Conservation (phyloP, 305 asterid genomes). For the Fraxinus albicans region DNA sequence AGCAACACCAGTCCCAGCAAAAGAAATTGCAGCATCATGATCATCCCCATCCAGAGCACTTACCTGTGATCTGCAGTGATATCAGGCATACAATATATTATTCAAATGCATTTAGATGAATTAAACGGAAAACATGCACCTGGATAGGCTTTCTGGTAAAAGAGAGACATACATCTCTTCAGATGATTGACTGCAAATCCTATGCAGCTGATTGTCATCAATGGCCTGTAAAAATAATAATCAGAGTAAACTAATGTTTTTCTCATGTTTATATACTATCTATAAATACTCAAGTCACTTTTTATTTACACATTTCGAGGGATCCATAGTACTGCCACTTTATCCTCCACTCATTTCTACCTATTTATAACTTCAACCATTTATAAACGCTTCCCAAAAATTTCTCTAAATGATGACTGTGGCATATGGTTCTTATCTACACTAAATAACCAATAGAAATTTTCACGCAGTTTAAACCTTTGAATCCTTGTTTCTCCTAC, state of each 20-base stretch:
- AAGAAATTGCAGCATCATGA: slow-evolving; percentile 28
- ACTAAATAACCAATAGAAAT: background rate
- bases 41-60: slow-evolving; percentile 48
- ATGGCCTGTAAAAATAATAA: slow-evolving; percentile 49
- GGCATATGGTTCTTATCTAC: background rate
- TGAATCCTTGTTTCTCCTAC: background rate
- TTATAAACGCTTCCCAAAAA: background rate
- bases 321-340: no score
- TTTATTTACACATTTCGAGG: background rate
- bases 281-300: background rate
- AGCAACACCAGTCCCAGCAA: slow-evolving; percentile 44
- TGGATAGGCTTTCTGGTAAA: slow-evolving; percentile 2
- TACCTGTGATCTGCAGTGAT: slow-evolving; percentile 57
- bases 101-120: background rate
- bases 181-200: slow-evolving; percentile 29
- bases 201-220: slow-evolving; percentile 44
- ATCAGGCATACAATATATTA: background rate
- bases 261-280: background rate
- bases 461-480: background rate
- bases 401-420: background rate
- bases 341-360: background rate
- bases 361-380: background rate
- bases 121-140: slow-evolving; percentile 11
- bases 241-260: slow-evolving; percentile 1
- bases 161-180: slow-evolving; percentile 59